A percentile compares a stretch with the other conserved stretches of the same genome.
Evolutionary conservation across 2,329 filamentous ascomycete species (phyloP).

Genomic region (Claviceps purpurea): DNA sequence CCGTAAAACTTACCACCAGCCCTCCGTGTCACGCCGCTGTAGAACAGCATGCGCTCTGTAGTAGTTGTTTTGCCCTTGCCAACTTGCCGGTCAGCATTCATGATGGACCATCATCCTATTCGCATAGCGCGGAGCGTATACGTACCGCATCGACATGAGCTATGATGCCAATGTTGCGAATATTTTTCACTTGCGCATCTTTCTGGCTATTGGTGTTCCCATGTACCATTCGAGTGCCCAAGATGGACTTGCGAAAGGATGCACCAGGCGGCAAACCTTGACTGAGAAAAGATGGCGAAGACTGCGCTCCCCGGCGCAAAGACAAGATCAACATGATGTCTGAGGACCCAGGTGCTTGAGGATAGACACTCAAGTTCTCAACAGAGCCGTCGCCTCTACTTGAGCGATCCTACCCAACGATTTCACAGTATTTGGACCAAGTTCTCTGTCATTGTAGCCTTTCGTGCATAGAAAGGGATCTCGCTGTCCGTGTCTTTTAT

Average conservation of each 20-base stretch:
- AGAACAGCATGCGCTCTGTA: constrained; percentile 97
- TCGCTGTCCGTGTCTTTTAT: too few relatives aligned
- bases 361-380: neutral
- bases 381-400: neutral
- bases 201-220: constrained; percentile 9
- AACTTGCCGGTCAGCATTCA: constrained; percentile 3
- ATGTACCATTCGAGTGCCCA: neutral
- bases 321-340: constrained; percentile 8
- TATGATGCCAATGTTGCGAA: constrained; percentile 95
- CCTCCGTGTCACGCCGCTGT: constrained; percentile 76
- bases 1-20: constrained; percentile 48
- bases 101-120: neutral
- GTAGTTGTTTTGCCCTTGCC: constrained; percentile 84
- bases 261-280: neutral
- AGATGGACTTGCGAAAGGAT: neutral
- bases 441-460: neutral
- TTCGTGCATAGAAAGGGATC: neutral
- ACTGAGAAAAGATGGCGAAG: neutral
- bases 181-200: constrained; percentile 31
- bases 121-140: constrained; percentile 1
- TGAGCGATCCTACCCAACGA: neutral
- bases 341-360: neutral
- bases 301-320: constrained; percentile 5
- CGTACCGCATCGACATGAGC: constrained; percentile 86
- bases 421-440: neutral